A percentile compares a stretch with the other conserved stretches of the same genome.
phyloP scores from a whole-genome alignment of 257 asterid species.

The Ophiorrhiza pumila region DNA sequence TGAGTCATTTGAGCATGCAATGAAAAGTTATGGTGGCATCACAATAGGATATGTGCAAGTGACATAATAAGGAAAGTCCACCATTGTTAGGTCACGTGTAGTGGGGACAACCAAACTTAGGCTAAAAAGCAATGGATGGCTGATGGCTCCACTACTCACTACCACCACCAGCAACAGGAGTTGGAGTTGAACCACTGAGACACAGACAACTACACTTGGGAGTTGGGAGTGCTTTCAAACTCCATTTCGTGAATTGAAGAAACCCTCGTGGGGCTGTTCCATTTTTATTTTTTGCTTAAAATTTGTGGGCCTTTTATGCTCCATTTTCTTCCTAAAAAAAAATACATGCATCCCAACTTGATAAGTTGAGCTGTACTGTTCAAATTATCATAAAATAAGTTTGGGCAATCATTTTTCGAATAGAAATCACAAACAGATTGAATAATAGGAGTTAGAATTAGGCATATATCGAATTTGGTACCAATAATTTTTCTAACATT shows the following conservation, averaged over 20 bases:
- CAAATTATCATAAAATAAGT: no score
- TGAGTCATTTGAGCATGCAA: constrained; percentile 3
- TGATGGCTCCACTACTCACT: constrained; percentile 3
- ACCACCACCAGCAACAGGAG: background rate
- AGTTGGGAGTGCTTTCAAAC: background rate
- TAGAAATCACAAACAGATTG: no score
- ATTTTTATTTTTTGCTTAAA: background rate
- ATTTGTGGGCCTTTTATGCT: background rate
- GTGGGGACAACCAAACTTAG: no score
- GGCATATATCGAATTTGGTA: no score
- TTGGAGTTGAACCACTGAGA: background rate
- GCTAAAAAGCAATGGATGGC: no score
- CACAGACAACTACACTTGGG: constrained; percentile 1
- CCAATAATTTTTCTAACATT: no score
- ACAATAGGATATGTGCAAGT: no score
- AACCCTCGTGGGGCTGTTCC: background rate
- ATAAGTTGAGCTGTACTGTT: no score
- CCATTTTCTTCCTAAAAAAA: background rate
- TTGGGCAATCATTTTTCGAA: no score
- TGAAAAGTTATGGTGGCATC: background rate
- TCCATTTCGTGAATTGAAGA: background rate
- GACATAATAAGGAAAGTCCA: constrained; percentile 1
- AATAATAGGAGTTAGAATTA: no score
- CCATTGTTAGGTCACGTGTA: background rate
- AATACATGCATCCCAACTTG: background rate